phyloP scores from a whole-genome alignment of 192 early-diverging fungal species.

The Linnemannia hyalina region DNA sequence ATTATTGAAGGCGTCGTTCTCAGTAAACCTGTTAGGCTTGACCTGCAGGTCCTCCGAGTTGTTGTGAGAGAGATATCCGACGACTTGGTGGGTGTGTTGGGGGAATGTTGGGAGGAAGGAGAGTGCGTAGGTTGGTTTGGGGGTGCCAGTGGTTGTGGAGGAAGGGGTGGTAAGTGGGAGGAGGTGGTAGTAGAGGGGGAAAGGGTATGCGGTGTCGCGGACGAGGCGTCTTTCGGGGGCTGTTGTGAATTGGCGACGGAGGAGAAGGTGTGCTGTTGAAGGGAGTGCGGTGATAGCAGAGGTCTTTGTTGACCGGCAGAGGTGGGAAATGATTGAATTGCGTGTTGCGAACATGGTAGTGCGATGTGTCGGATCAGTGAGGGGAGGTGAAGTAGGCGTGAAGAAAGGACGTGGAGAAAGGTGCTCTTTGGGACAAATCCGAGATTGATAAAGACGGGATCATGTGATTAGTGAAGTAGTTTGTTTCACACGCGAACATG shows the following conservation, averaged over 20 bases:
- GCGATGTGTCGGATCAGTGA: not conserved
- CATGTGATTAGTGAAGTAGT: too few species aligned
- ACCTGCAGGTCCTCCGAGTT: conserved; percentile 9
- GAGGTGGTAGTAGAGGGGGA: conserved; percentile 47
- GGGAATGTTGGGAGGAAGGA: conserved; percentile 44
- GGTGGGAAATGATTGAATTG: conserved; percentile 3
- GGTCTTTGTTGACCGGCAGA: conserved; percentile 10
- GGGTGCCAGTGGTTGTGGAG: not conserved
- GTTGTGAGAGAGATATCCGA: conserved; percentile 28
- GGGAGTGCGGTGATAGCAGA: not conserved
- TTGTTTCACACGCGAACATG: too few species aligned
- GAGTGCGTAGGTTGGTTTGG: conserved; percentile 17
- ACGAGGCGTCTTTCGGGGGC: not conserved
- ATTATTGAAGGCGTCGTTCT: conserved; percentile 42
- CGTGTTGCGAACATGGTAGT: conserved; percentile 28
- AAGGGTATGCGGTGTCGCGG: conserved; percentile 40
- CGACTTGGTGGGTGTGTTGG: conserved; percentile 21
- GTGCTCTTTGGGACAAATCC: too few species aligned
- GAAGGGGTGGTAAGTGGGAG: not conserved
- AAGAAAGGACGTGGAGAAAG: too few species aligned
- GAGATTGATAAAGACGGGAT: too few species aligned
- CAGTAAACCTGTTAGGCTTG: conserved; percentile 38
- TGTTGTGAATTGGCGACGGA: conserved; percentile 15
- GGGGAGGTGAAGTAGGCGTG: not conserved
- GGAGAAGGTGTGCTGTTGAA: not conserved